Conservation (phyloP, 306 rosid genomes). For the Hippophae rhamnoides region DNA sequence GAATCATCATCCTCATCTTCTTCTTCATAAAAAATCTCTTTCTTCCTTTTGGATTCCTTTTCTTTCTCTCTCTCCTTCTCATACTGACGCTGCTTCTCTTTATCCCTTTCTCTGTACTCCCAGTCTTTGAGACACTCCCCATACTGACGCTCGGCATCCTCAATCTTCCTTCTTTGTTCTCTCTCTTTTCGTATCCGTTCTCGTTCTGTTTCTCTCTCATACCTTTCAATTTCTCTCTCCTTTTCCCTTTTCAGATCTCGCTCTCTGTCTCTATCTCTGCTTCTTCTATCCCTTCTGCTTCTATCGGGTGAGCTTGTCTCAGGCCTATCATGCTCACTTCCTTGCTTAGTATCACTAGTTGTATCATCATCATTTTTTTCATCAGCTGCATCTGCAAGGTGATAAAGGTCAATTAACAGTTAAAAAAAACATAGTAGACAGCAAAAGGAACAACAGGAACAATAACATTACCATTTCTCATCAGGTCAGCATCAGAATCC, state of each 20-base stretch:
- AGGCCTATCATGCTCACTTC: constrained; percentile 62
- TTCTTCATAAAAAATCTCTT: constrained; percentile 77
- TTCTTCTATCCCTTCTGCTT: constrained; percentile 71
- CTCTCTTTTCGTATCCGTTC: constrained; percentile 90
- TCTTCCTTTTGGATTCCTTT: constrained; percentile 84
- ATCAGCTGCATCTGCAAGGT: constrained; percentile 49
- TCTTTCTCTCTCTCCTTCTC: constrained; percentile 95
- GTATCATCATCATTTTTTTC: constrained; percentile 67
- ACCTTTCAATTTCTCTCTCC: constrained; percentile 92
- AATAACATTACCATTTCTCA: constrained; percentile 50
- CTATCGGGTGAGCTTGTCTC: constrained; percentile 75
- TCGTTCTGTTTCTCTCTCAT: constrained; percentile 95
- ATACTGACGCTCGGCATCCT: constrained; percentile 83
- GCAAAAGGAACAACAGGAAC: constrained; percentile 8
- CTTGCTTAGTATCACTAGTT: constrained; percentile 48
- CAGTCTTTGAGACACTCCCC: constrained; percentile 83
- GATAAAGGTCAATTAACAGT: constrained; percentile 9
- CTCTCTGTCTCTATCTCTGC: constrained; percentile 66
- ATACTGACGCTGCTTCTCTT: constrained; percentile 81
- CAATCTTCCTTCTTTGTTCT: constrained; percentile 83
- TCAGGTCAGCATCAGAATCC: constrained; percentile 48
- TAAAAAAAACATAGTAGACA: constrained; percentile 7
- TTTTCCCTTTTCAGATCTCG: constrained; percentile 83
- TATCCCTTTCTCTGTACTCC: constrained; percentile 96
- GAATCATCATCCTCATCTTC: constrained; percentile 96